Conservation (phyloP, 345 rosid genomes). For the Raphanus sativus region DNA sequence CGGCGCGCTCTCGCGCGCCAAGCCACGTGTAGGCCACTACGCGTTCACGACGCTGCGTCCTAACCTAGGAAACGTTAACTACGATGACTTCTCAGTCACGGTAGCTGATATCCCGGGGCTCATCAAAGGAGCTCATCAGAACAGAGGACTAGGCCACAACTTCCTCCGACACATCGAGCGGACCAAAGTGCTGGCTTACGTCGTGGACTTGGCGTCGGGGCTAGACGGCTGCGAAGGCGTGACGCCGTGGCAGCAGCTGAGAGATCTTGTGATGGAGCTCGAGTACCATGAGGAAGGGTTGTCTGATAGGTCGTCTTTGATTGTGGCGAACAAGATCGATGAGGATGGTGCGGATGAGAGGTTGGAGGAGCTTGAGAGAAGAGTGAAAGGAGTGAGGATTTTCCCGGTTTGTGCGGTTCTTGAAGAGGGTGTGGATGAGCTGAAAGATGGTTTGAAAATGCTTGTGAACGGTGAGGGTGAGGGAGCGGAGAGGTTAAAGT, state of each 20-base stretch:
- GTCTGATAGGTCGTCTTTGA: constrained; percentile 70
- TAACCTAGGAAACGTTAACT: constrained; percentile 77
- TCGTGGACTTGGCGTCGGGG: constrained; percentile 79
- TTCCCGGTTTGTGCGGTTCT: constrained; percentile 82
- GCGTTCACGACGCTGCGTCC: constrained; percentile 93
- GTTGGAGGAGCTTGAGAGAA: constrained; percentile 58
- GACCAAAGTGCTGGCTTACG: constrained; percentile 90
- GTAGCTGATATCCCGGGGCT: constrained; percentile 97
- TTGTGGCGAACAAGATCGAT: constrained; percentile 91
- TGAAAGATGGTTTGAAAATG: constrained; percentile 74
- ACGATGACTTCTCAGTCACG: constrained; percentile 74
- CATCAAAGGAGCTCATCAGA: constrained; percentile 82
- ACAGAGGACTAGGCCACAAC: constrained; percentile 87
- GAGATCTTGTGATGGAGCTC: constrained; percentile 74
- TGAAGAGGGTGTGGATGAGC: constrained; percentile 80
- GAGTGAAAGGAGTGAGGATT: constrained; percentile 62
- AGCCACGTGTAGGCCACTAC: constrained; percentile 77
- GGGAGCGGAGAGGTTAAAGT: constrained; percentile 40
- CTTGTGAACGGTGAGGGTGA: constrained; percentile 54
- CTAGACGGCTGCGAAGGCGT: constrained; percentile 68
- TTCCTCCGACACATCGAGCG: constrained; percentile 91
- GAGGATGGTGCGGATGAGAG: constrained; percentile 72
- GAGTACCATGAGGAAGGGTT: constrained; percentile 85
- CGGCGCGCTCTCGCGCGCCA: constrained; percentile 83
- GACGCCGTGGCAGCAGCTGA: constrained; percentile 85